Base-by-base conservation (phyloP, 2,329 filamentous ascomycete species). In the Monilinia aucupariae region DNA sequence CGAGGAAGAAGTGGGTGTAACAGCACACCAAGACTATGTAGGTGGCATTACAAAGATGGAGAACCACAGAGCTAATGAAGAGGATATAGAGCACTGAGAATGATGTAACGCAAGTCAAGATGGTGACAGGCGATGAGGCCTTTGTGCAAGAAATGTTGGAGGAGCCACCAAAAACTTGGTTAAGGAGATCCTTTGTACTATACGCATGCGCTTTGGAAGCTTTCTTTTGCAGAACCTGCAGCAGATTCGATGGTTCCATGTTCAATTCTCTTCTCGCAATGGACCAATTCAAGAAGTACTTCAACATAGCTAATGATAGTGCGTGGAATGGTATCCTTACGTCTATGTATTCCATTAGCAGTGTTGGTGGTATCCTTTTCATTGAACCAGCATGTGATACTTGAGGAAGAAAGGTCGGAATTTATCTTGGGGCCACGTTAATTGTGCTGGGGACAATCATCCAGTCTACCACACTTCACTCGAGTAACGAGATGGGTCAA, bases 141-240 rank as follows among this genome's bases (percentile, higher is more conserved):
- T 82, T 78, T 72, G 76, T 78, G 65, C 78, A 83, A 72, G 82
- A 82, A 39, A 76, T 80, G 71, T 67, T 81, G 68, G 79, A 80
- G 72, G 82, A 84, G 67, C 78, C 80, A 9, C 77, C 79, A 15
- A 71, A 66, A 22, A 74, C 77, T 51, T 79, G 74, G 73, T 58
- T 71, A 53, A 67, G 67, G 59, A 63, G 73, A 48, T 75, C 77
- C 64, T 62, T 79, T 64, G 62, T 77, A 63, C 72, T 80, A 66
- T 80, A 80, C 65, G 64, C 69, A 49, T 76, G 77, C 69, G 79
- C 76, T 53, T 56, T 79, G 58, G 63, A 80, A 58, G 78, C 76
- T 47, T 80, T 80, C 71, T 77, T 79, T 72, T 79, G 78, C 70
- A 78, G 76, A 4, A 78, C 76, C 49, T 80, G 80, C 73, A 81